A percentile compares a stretch with the other conserved stretches of the same genome.
These are phyloP conservation scores for Insectozyma bohioensis DNA, from an alignment of 1,139 yeast genomes.

Conservation along the genomic window DNA sequence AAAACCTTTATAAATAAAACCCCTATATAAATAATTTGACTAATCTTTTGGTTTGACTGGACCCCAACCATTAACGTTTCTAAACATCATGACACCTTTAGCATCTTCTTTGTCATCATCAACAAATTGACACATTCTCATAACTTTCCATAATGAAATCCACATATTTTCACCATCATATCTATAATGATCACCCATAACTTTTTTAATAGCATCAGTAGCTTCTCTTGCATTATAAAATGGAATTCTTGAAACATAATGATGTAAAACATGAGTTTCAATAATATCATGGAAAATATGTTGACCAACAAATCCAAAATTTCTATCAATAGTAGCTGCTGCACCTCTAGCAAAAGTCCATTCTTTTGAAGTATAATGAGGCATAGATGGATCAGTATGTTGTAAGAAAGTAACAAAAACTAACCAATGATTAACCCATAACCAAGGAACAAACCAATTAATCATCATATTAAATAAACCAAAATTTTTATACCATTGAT, in stretches of 20 bases:
- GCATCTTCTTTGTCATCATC: constrained; percentile 63
- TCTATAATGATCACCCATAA: constrained; percentile 78
- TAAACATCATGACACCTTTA: constrained; percentile 62
- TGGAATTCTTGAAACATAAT: constrained; percentile 80
- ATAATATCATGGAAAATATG: constrained; percentile 84
- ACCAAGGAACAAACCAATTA: constrained; percentile 76
- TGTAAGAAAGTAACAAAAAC: constrained; percentile 83
- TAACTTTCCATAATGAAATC: constrained; percentile 66
- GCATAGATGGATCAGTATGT: constrained; percentile 78
- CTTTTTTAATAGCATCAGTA: constrained; percentile 72
- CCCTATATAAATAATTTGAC: background rate
- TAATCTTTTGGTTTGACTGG: constrained; percentile 37
- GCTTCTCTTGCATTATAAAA: constrained; percentile 85
- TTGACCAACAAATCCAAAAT: constrained; percentile 79
- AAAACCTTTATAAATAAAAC: too few relatives aligned
- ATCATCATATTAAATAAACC: constrained; percentile 66
- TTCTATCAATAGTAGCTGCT: constrained; percentile 82
- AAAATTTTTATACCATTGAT: constrained; percentile 60
- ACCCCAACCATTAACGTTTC: constrained; percentile 56
- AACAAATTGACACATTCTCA: constrained; percentile 77
- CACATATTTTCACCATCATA: constrained; percentile 72
- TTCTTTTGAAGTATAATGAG: constrained; percentile 71
- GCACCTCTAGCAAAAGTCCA: constrained; percentile 93
- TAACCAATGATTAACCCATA: constrained; percentile 86
- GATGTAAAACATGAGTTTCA: constrained; percentile 89